phyloP scores from a whole-genome alignment of 2,329 filamentous ascomycete species.

The Arthrobotrys conoides region DNA sequence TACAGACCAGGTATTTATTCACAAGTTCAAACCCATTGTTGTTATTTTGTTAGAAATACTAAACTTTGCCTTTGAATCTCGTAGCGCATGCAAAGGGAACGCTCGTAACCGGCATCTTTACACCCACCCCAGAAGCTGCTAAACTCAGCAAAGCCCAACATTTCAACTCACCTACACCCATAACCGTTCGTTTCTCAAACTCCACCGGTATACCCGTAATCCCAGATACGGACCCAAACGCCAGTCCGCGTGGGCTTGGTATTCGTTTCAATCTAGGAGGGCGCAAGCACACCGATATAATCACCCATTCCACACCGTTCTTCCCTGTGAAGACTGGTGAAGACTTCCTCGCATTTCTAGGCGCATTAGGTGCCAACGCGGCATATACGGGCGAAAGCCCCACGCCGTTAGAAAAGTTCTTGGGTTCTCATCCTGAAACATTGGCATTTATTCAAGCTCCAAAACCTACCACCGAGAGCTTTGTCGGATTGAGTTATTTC shows the following conservation, averaged over 20 bases:
- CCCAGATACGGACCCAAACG: constrained; percentile 70
- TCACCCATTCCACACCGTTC: constrained; percentile 71
- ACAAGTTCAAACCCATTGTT: neutral
- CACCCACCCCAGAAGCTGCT: constrained; percentile 68
- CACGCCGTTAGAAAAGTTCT: constrained; percentile 67
- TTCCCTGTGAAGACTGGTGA: constrained; percentile 72
- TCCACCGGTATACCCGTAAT: constrained; percentile 71
- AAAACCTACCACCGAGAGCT: constrained; percentile 71
- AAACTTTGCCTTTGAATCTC: neutral
- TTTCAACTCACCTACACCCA: constrained; percentile 69
- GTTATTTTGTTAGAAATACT: neutral
- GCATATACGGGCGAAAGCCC: constrained; percentile 31
- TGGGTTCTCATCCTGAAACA: constrained; percentile 70
- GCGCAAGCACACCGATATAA: constrained; percentile 72
- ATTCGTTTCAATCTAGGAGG: constrained; percentile 70
- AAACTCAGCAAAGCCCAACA: constrained; percentile 70
- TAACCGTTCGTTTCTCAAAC: constrained; percentile 71
- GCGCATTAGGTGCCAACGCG: constrained; percentile 25
- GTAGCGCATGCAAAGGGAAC: constrained; percentile 73
- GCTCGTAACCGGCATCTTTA: constrained; percentile 72
- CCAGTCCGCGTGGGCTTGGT: constrained; percentile 70
- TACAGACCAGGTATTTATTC: constrained; percentile 66
- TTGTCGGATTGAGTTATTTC: constrained; percentile 70
- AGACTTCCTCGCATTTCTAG: constrained; percentile 67
- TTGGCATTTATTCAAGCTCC: constrained; percentile 69